A percentile compares a stretch with the other conserved stretches of the same genome.
Conservation (phyloP, 208 protist species). For the Leishmania tropica region DNA sequence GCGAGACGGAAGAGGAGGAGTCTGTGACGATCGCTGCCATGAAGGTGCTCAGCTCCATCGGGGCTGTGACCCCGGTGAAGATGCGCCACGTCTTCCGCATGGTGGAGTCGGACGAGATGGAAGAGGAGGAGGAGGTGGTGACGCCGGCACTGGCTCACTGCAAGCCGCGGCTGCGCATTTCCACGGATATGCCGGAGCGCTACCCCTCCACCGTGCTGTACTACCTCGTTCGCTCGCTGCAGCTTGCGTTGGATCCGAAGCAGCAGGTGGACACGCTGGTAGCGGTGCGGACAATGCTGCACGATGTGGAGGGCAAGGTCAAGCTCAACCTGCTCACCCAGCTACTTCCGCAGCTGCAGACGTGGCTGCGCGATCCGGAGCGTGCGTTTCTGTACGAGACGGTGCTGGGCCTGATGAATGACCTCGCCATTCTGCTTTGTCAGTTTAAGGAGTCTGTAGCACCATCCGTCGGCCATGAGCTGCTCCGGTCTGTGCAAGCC, state of each 20-base stretch:
- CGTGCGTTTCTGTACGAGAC: slow-evolving; percentile 74
- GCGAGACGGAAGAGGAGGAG: slow-evolving; percentile 77
- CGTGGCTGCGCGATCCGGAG: slow-evolving; percentile 76
- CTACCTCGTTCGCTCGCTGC: slow-evolving; percentile 81
- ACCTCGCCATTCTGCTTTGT: slow-evolving; percentile 78
- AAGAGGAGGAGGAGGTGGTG: slow-evolving; percentile 82
- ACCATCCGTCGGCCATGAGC: slow-evolving; percentile 53
- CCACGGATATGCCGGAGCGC: slow-evolving; percentile 70
- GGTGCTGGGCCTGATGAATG: slow-evolving; percentile 77
- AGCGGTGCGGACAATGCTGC: slow-evolving; percentile 68
- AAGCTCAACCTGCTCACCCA: slow-evolving; percentile 77
- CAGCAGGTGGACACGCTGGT: slow-evolving; percentile 74
- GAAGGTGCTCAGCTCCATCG: slow-evolving; percentile 77
- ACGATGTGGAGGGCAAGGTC: slow-evolving; percentile 68
- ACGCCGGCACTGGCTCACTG: slow-evolving; percentile 75
- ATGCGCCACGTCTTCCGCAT: slow-evolving; percentile 66
- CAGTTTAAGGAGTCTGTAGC: slow-evolving; percentile 77
- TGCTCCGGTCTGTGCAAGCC: slow-evolving; percentile 73
- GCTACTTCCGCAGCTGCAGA: slow-evolving; percentile 80
- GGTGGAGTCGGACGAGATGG: slow-evolving; percentile 78
- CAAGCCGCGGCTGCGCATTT: slow-evolving; percentile 75
- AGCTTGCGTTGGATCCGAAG: slow-evolving; percentile 76
- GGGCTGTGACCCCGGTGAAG: slow-evolving; percentile 83
- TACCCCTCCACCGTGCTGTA: slow-evolving; percentile 86
- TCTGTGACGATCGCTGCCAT: slow-evolving; percentile 68